Percentiles rank a stretch among this genome's conserved stretches.
Evolutionary conservation across 495 filamentous ascomycete species (phyloP).

Genomic region (Lentithecium fluviatile): DNA sequence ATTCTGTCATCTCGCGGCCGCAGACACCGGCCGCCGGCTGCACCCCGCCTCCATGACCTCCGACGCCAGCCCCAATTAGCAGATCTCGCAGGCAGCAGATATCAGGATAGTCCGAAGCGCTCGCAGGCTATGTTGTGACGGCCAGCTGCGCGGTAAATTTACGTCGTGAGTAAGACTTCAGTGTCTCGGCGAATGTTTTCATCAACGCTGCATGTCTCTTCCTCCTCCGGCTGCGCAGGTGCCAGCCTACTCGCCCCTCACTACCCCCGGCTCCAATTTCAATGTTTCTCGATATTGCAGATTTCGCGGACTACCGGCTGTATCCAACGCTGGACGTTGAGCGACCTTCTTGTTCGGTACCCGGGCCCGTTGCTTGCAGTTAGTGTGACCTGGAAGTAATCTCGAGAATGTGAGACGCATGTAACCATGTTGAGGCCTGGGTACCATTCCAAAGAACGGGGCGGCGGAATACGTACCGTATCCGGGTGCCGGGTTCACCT

Average conservation of each 20-base stretch:
- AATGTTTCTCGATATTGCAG: background rate
- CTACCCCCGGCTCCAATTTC: background rate
- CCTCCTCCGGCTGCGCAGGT: too few relatives aligned
- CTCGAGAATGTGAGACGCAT: background rate
- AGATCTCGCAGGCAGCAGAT: too few relatives aligned
- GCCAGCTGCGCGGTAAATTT: too few relatives aligned
- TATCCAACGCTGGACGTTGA: background rate
- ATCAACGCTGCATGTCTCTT: too few relatives aligned
- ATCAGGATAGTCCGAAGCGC: too few relatives aligned
- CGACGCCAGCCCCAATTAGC: too few relatives aligned
- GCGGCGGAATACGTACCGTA: background rate
- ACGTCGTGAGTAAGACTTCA: too few relatives aligned
- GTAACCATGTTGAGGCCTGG: background rate
- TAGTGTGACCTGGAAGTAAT: background rate
- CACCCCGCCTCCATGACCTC: too few relatives aligned
- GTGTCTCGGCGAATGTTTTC: too few relatives aligned
- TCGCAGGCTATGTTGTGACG: too few relatives aligned
- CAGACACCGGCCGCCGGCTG: too few relatives aligned
- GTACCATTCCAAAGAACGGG: background rate
- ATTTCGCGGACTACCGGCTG: background rate
- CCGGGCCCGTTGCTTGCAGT: slow-evolving; percentile 1
- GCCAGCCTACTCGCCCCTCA: background rate
- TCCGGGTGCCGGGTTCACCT: background rate
- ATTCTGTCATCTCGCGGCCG: too few relatives aligned
- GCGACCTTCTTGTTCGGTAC: slow-evolving; percentile 1